Conservation (phyloP, 2,329 filamentous ascomycete genomes). For the Trichoderma citrinoviride region DNA sequence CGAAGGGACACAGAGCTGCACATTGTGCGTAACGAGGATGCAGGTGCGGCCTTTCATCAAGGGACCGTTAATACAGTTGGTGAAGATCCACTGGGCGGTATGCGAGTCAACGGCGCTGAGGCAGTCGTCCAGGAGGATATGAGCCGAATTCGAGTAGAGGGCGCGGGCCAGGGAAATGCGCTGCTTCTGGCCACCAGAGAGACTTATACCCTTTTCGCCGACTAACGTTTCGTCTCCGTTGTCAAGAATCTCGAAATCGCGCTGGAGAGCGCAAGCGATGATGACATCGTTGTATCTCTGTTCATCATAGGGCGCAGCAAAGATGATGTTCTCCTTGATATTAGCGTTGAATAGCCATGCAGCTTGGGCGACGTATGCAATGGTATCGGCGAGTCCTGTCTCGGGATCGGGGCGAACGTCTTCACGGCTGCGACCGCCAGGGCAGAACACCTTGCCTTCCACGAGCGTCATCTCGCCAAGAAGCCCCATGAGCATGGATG, state of each 20-base stretch:
- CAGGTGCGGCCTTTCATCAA: constrained; percentile 88
- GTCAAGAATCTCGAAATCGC: constrained; percentile 89
- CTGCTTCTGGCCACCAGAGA: constrained; percentile 97
- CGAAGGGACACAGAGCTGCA: constrained; percentile 78
- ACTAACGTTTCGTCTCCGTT: constrained; percentile 90
- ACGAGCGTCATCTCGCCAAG: constrained; percentile 93
- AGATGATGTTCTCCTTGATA: constrained; percentile 94
- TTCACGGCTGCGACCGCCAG: constrained; percentile 80
- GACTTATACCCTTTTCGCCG: constrained; percentile 93
- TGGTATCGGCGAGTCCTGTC: constrained; percentile 83
- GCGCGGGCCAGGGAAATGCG: constrained; percentile 94
- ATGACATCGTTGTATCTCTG: constrained; percentile 84
- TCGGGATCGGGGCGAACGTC: constrained; percentile 78
- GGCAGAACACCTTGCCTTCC: constrained; percentile 76
- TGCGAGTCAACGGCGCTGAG: constrained; percentile 96
- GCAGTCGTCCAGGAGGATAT: constrained; percentile 90
- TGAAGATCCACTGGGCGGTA: constrained; percentile 97
- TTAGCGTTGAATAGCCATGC: constrained; percentile 96
- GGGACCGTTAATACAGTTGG: constrained; percentile 83
- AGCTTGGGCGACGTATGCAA: constrained; percentile 95
- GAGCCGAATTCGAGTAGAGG: constrained; percentile 90
- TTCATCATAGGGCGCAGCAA: constrained; percentile 76
- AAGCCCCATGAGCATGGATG: constrained; percentile 90
- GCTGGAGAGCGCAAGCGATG: constrained; percentile 83
- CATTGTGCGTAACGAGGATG: constrained; percentile 93